Base-by-base conservation (phyloP, 257 asterid genomes). In the Galeopsis tetrahit region DNA sequence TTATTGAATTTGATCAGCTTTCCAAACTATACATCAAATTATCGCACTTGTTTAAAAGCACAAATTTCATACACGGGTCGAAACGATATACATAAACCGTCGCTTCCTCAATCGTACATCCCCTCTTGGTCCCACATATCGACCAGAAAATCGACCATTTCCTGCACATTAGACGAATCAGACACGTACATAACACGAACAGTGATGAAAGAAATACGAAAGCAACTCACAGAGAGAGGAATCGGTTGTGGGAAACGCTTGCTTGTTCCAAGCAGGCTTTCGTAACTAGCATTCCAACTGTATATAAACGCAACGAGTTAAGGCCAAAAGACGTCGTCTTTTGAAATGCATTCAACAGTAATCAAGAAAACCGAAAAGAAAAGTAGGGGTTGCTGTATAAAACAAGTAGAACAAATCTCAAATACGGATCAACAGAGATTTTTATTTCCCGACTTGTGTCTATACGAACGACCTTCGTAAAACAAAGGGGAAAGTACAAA, bases 121-220 rank as follows among this genome's bases (percentile, higher is more conserved):
- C 94, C 90, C 68, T 90, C 96, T 73, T 84, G 90, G 78, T 90
- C 96, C 94, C 94, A 90, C 72, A 82, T 74, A 60, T 90, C 96
- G 5, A 82, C 94, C 36, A 90, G 94, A 76, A 90, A 87, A 73
- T 90, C 94, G 8, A 87, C 89, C 90, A 90, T 90, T 75, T 90
- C 94, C 96, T 87, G 83, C 63, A 63, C 48, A 11, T 15, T 60
- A 10, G 35, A 63, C 11, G 28, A 32, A 13, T 35, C 64, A 56
- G 3, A 31, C 63, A 7, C 61, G 15, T 17, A 34, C 48, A 7
- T 17, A 49, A 33, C 51, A 75, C 1, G 36, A 70, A 66, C 7
- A 1, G 0, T 2, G 2, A 21, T 46, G 65, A 51, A 10, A 7
- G 17, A 11, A 56, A n/a, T 11, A 10, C 5, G 4, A 62, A 11